These are phyloP conservation scores for Kitagawia praeruptora DNA, from an alignment of 129 eudicot species.

Conservation along the genomic window DNA sequence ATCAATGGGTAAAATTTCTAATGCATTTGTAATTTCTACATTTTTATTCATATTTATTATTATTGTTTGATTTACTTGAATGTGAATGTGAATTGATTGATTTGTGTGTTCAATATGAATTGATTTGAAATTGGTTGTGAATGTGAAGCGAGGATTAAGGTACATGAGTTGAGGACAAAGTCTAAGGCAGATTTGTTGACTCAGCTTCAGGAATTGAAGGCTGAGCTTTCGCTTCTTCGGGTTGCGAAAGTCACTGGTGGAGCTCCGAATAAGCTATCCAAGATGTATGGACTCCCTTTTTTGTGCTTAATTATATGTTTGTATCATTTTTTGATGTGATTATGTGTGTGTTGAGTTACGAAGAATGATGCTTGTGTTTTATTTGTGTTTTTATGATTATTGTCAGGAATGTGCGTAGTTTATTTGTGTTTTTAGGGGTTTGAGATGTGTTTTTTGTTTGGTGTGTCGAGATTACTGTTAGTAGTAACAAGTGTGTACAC, in stretches of 20 bases:
- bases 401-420: too few relatives aligned
- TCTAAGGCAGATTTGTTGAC: constrained; percentile 43
- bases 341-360: background rate
- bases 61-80: background rate
- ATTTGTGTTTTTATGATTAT: too few relatives aligned
- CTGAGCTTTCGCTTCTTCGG: constrained; percentile 56
- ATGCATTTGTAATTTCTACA: background rate
- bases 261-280: constrained; percentile 76
- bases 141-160: constrained; percentile 53
- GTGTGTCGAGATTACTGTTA: too few relatives aligned
- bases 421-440: background rate
- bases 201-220: constrained; percentile 65
- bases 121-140: background rate
- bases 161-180: constrained; percentile 66
- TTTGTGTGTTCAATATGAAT: background rate
- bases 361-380: background rate
- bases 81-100: background rate
- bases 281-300: constrained; percentile 27
- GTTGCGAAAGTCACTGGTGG: constrained; percentile 91
- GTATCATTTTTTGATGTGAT: background rate
- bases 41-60: background rate
- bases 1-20: background rate
- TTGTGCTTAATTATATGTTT: background rate
- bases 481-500: too few relatives aligned
- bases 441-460: background rate